A percentile compares a stretch with the other conserved stretches of the same genome.
These are phyloP conservation scores for Orbilia oligospora DNA, from an alignment of 2,329 filamentous ascomycete genomes.

Conservation along the genomic window DNA sequence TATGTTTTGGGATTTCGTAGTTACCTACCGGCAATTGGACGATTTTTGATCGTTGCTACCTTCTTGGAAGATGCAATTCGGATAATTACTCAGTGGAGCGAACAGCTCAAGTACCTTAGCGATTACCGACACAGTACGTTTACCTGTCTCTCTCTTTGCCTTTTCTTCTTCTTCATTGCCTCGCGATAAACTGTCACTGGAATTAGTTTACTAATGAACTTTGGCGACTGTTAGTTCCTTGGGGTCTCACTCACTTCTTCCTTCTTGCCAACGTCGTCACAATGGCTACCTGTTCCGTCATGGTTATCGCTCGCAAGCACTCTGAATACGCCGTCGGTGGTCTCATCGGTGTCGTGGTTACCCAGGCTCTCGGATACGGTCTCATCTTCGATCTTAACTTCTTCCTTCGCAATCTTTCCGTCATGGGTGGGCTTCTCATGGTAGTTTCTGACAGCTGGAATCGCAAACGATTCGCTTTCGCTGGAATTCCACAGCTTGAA, in stretches of 20 bases:
- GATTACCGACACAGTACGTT: slow-evolving; percentile 92
- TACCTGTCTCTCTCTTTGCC: too few species aligned
- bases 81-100: slow-evolving; percentile 97
- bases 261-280: slow-evolving; percentile 89
- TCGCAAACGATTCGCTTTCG: slow-evolving; percentile 95
- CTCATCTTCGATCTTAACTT: slow-evolving; percentile 99
- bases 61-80: slow-evolving; percentile 96
- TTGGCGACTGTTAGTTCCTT: slow-evolving; percentile 76
- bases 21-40: slow-evolving; percentile 93
- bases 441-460: slow-evolving; percentile 98
- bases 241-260: slow-evolving; percentile 91
- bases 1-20: slow-evolving; percentile 70
- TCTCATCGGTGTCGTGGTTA: slow-evolving; percentile 89
- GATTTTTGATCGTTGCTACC: slow-evolving; percentile 97
- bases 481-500: slow-evolving; percentile 91
- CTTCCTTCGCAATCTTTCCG: slow-evolving; percentile 98
- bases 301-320: slow-evolving; percentile 93
- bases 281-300: slow-evolving; percentile 84
- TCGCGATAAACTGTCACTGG: neutral
- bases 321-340: slow-evolving; percentile 93
- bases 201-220: slow-evolving; percentile 59
- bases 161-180: neutral
- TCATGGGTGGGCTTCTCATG: slow-evolving; percentile 97
- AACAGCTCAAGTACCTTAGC: slow-evolving; percentile 92
- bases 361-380: slow-evolving; percentile 95